Evolutionary conservation across 2,329 filamentous ascomycete species (phyloP).

Genomic region (Fusarium sp.): DNA sequence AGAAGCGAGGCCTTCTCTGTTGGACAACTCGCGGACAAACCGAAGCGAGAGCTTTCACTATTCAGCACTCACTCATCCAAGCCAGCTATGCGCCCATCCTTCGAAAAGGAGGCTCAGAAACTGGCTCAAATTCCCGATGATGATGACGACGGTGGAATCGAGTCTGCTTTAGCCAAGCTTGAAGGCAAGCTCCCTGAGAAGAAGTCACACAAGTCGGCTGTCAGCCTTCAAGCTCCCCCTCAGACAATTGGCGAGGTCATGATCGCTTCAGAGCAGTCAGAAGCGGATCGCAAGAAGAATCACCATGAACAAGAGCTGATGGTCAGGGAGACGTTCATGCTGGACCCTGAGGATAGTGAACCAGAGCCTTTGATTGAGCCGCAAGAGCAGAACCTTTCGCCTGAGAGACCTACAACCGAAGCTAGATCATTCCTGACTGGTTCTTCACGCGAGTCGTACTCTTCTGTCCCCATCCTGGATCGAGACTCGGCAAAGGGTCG

Average conservation of each 20-base stretch:
- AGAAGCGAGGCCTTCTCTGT: slow-evolving; percentile 62
- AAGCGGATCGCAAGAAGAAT: slow-evolving; percentile 53
- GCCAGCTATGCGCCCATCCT: slow-evolving; percentile 74
- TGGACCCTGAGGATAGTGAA: slow-evolving; percentile 36
- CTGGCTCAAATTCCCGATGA: slow-evolving; percentile 91
- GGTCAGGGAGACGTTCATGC: slow-evolving; percentile 50
- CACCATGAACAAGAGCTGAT: slow-evolving; percentile 57
- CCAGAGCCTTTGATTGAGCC: slow-evolving; percentile 30
- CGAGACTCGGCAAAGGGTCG: slow-evolving; percentile 64
- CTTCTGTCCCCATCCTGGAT: slow-evolving; percentile 79
- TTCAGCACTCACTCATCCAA: slow-evolving; percentile 70
- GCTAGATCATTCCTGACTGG: slow-evolving; percentile 62
- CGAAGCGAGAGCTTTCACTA: slow-evolving; percentile 59
- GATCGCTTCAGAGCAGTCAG: slow-evolving; percentile 36
- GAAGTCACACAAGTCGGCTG: slow-evolving; percentile 49
- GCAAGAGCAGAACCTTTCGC: slow-evolving; percentile 29
- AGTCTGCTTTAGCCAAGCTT: slow-evolving; percentile 89
- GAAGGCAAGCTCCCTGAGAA: slow-evolving; percentile 80
- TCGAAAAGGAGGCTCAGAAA: slow-evolving; percentile 87
- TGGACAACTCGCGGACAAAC: slow-evolving; percentile 63
- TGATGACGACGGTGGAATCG: slow-evolving; percentile 81
- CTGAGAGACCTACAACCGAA: slow-evolving; percentile 45
- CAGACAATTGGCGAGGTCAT: slow-evolving; percentile 28
- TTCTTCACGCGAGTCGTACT: slow-evolving; percentile 39
- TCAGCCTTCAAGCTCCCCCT: slow-evolving; percentile 44